A percentile compares a stretch with the other conserved stretches of the same genome.
These are phyloP conservation scores for Termitomyces sp. DNA, from an alignment of 768 basidiomycete species.

Conservation along the genomic window DNA sequence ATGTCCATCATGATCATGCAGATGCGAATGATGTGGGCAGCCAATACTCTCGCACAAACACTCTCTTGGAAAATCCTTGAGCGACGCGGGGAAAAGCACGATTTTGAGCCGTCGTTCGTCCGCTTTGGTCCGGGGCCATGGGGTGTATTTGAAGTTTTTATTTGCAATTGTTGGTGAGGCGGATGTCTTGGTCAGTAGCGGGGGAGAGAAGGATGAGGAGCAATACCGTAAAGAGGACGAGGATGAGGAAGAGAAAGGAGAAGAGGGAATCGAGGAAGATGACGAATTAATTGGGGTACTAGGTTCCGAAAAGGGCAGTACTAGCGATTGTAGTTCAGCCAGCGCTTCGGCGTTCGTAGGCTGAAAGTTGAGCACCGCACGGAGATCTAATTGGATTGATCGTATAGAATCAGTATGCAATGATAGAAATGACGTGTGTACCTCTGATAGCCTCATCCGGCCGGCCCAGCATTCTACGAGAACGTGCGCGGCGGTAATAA, in stretches of 20 bases:
- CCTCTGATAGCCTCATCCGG: constrained; percentile 58
- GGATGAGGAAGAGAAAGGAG: constrained; percentile 16
- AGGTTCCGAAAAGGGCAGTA: constrained; percentile 16
- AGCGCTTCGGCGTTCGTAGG: constrained; percentile 60
- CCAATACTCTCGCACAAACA: constrained; percentile 4
- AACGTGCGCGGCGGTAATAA: constrained; percentile 63
- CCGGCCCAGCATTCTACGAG: constrained; percentile 53
- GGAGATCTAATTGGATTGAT: constrained; percentile 39
- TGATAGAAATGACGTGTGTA: constrained; percentile 12
- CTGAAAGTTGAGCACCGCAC: constrained; percentile 54
- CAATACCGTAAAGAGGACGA: constrained; percentile 15
- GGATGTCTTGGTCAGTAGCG: constrained; percentile 13
- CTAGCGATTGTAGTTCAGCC: constrained; percentile 43
- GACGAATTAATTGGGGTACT: constrained; percentile 17
- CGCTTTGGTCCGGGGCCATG: constrained; percentile 43
- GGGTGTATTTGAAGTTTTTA: constrained; percentile 40
- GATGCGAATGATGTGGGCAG: background rate
- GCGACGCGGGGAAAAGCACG: constrained; percentile 34
- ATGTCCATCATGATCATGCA: background rate
- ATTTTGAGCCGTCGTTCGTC: constrained; percentile 55
- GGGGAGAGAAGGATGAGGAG: constrained; percentile 24
- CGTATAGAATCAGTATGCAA: background rate
- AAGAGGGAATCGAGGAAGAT: constrained; percentile 12
- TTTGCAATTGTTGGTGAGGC: constrained; percentile 6
- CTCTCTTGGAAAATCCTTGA: constrained; percentile 9